Base-by-base conservation (phyloP, 148 eudicot genomes). In the Camellia lanceoleosa region DNA sequence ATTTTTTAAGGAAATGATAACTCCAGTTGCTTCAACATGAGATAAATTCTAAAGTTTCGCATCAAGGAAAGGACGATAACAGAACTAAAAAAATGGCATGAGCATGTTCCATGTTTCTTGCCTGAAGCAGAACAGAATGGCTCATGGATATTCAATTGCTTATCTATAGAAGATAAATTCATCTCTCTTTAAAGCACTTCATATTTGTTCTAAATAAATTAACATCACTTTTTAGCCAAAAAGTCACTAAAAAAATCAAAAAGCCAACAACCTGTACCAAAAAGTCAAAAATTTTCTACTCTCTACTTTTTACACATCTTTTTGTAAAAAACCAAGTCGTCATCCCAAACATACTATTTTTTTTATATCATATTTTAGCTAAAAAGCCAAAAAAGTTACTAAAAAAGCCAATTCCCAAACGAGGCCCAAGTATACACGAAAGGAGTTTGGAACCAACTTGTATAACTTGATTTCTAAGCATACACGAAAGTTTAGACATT, bases 391-490 rank as follows among this genome's bases (percentile, higher is more conserved):
- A 30, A 30, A 30, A 30, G 38, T 30, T 30, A 30, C 38, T 30
- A 30, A 30, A 30, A 30, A 30, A 30, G 38, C 1, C 38, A 30
- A 30, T 30, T 30, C 38, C 38, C 38, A 30, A 30, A 30, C 1
- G 38, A 30, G 1, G 38, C 38, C 54, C 42, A 7, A 56, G 14
- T 44, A 41, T 42, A 30, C 56, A 55, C 5, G 42, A 18, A 75
- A 58, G 65, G 79, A 19, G 75, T 7, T 62, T 11, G 8, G 23
- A 78, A 71, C 66, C 81, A 44, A 69, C 44, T 44, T 16, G 19
- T 7, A 16, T 19, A 60, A 63, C 47, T 9, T 60, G 18, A 60
- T 1, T 19, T 38, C 16, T 12, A 61, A 43, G 6, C 55, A 54
- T 38, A 44, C 30, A 19, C 11, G 59, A 9, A 3, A 19, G 19